Conservation (phyloP, 164 flowering plant species). For the Umbilicus rupestris region DNA sequence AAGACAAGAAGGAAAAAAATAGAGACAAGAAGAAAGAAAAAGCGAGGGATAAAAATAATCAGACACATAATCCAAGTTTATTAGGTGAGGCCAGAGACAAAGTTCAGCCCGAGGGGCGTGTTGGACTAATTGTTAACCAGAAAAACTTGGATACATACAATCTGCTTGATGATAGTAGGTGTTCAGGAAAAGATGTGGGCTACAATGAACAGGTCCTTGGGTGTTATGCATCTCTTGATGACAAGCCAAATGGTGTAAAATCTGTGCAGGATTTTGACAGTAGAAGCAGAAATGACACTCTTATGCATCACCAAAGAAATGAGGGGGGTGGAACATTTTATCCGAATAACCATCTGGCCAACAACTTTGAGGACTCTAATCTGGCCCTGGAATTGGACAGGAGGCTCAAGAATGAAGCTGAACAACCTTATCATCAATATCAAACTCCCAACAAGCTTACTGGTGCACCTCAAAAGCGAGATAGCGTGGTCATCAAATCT, state of each 20-base stretch:
- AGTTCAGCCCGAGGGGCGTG: conserved; percentile 17
- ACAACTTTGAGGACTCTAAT: conserved; percentile 26
- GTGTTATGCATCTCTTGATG: neutral
- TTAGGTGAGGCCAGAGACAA: conserved; percentile 29
- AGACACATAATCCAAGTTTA: conserved; percentile 19
- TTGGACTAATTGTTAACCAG: conserved; percentile 18
- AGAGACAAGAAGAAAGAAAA: conserved; percentile 38
- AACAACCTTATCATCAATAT: conserved; percentile 18
- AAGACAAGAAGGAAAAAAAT: conserved; percentile 40
- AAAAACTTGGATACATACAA: conserved; percentile 12
- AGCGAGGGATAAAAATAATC: conserved; percentile 38
- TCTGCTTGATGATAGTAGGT: conserved; percentile 11
- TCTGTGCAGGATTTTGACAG: neutral
- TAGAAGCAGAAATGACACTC: neutral
- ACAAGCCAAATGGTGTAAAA: neutral
- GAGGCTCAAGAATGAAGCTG: conserved; percentile 39
- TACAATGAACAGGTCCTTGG: conserved; percentile 12
- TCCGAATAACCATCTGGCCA: conserved; percentile 17
- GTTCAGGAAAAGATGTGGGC: conserved; percentile 17
- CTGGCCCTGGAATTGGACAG: conserved; percentile 38
- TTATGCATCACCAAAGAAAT: neutral
- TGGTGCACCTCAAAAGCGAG: conserved; percentile 22
- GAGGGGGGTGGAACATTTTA: conserved; percentile 9
- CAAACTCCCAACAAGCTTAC: conserved; percentile 25
- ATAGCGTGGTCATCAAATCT: conserved; percentile 24